Percentiles rank a stretch among this genome's conserved stretches.
Evolutionary conservation across 441 rosid species (phyloP).

Genomic region (Croton laevigatus): DNA sequence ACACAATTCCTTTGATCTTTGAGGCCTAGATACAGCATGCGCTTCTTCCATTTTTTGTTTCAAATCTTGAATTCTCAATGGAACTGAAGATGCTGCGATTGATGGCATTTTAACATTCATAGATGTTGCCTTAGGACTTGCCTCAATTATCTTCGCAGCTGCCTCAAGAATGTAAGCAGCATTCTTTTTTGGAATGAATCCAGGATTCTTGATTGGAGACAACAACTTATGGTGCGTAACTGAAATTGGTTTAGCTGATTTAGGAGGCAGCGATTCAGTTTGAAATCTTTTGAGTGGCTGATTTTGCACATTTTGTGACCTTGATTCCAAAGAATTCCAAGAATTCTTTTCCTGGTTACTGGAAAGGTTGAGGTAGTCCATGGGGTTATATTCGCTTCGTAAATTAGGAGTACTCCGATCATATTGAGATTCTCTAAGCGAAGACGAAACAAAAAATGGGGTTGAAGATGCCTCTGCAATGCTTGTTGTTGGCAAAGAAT

Average conservation of each 20-base stretch:
- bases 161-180: constrained; percentile 70
- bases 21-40: constrained; percentile 40
- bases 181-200: constrained; percentile 49
- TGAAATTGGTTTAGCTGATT: constrained; percentile 65
- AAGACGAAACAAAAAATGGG: constrained; percentile 34
- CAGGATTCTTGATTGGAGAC: constrained; percentile 74
- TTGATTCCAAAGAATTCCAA: constrained; percentile 44
- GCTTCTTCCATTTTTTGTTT: constrained; percentile 78
- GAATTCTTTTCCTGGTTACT: constrained; percentile 37
- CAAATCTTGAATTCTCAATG: constrained; percentile 67
- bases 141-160: constrained; percentile 72
- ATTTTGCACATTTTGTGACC: constrained; percentile 36
- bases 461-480: constrained; percentile 38
- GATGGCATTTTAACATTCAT: constrained; percentile 36
- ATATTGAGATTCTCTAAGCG: constrained; percentile 35
- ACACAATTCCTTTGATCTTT: constrained; percentile 27
- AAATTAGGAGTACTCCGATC: constrained; percentile 30
- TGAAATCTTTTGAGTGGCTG: constrained; percentile 72
- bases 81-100: constrained; percentile 54
- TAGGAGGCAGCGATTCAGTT: constrained; percentile 76
- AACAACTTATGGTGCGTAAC: constrained; percentile 65
- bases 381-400: constrained; percentile 39
- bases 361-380: constrained; percentile 34
- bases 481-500: constrained; percentile 61
- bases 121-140: constrained; percentile 43